Base-by-base conservation (phyloP, 2,329 filamentous ascomycete species). In the Beauveria australis region DNA sequence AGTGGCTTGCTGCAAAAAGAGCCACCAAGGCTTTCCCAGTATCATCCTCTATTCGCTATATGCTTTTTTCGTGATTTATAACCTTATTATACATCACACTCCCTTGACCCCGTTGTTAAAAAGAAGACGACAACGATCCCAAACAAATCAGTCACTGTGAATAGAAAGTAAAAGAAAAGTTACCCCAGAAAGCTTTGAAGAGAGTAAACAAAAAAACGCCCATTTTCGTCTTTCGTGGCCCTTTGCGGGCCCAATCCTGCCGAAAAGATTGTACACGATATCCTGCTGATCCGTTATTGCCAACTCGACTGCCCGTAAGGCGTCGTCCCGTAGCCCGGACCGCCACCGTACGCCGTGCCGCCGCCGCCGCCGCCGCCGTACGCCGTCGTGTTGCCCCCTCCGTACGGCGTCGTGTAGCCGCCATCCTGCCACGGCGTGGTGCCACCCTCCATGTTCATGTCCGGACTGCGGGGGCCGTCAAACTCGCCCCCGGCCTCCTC, bases 381-480 rank as follows among this genome's bases (percentile, higher is more conserved):
- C 19, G 83, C 78, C 68, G 83, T 88, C 63, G 81, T 78, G 56
- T 43, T 55, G 26, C 79, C 83, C 68, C 74, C 79, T 24, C 80
- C 85, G 67, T 87, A 89, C 0, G 88, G 86, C 9, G 88, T 90
- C 10, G 84, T 87, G 70, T 84, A 89, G 41, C 88, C 89, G 62
- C 85, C 82, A 48, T 82, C 81, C 64, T 82, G 80, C 76, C 84
- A 86, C 28, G 79, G 79, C 22, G 78, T 79, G 28, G 77, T 78
- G 59, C 78, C 79, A 22, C 79, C 83, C 59, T 84, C 76, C 79
- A 87, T 79, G 71, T 80, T 83, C 75, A 77, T 76, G 63, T 87
- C 85, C 12, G 87, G 87, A 69, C 86, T 89, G 63, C 85, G 81
- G 2, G 85, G 85, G 1, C 85, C 87, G 66, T 84, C 82, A 65